Evolutionary conservation across 2,329 filamentous ascomycete genomes (phyloP).

Genomic region (Cladosporium sp.): DNA sequence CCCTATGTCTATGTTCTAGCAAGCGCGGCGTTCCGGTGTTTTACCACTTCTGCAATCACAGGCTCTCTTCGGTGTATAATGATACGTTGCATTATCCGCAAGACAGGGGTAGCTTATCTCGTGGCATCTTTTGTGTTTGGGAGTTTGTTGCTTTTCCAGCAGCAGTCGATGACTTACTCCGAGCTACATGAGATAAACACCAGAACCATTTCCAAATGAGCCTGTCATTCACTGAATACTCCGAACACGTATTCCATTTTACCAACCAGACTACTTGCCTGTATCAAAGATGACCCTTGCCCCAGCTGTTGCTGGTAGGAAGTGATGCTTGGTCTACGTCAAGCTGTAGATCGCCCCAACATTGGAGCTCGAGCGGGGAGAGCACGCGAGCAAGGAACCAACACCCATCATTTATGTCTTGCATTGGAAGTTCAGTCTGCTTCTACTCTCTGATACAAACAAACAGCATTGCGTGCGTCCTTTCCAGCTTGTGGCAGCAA

Average conservation of each 20-base stretch:
- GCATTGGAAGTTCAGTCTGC: not conserved
- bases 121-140: not conserved
- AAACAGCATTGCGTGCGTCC: not conserved
- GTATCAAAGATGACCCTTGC: not conserved
- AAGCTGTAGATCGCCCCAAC: slow-evolving; percentile 9
- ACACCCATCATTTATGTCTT: not conserved
- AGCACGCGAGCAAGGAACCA: slow-evolving; percentile 2
- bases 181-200: not conserved
- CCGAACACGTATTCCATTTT: no score
- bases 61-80: not conserved
- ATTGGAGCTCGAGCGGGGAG: slow-evolving; percentile 9
- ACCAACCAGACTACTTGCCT: no score
- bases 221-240: not conserved
- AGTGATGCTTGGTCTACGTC: slow-evolving; percentile 7
- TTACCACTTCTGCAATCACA: not conserved
- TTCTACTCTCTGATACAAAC: not conserved
- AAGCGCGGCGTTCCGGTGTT: slow-evolving; percentile 11
- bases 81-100: not conserved
- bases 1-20: not conserved
- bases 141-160: not conserved
- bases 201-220: not conserved
- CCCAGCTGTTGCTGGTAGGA: not conserved
- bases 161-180: not conserved
- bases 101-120: not conserved
- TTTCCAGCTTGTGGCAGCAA: not conserved